phyloP scores from a whole-genome alignment of 2,329 filamentous ascomycete species.

The Falciphora oryzae region DNA sequence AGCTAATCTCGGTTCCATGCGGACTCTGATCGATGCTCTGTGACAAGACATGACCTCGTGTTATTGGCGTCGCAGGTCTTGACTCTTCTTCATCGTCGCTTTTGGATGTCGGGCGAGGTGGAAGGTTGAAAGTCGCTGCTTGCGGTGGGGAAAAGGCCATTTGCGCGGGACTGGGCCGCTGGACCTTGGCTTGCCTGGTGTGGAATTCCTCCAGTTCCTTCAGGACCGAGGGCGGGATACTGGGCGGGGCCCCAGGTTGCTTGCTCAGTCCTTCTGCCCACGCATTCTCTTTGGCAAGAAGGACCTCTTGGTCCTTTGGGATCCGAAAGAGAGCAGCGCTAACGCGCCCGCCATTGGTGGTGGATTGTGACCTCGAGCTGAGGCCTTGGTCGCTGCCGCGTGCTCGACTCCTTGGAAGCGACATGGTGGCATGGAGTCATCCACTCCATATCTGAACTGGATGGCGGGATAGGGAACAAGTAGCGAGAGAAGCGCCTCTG shows the following conservation, averaged over 20 bases:
- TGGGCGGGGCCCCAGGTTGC: constrained; percentile 20
- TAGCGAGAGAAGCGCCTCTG: neutral
- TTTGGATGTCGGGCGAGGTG: neutral
- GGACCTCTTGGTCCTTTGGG: constrained; percentile 31
- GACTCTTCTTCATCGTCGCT: neutral
- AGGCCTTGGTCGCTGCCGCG: neutral
- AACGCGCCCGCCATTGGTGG: constrained; percentile 9
- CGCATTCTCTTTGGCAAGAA: constrained; percentile 29
- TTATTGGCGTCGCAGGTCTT: neutral
- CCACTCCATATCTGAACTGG: neutral
- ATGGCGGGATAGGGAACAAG: neutral
- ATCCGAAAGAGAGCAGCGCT: constrained; percentile 26
- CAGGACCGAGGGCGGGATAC: constrained; percentile 31
- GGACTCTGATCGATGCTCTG: neutral
- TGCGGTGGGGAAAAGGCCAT: neutral
- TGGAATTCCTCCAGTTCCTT: constrained; percentile 23
- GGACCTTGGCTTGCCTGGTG: neutral
- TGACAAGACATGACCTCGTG: no score
- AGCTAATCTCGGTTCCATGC: neutral
- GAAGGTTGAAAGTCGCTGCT: neutral
- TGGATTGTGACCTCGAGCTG: neutral
- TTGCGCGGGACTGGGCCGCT: neutral
- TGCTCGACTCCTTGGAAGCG: neutral
- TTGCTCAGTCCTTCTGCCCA: constrained; percentile 29
- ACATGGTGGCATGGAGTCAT: neutral